Base-by-base conservation (phyloP, 2,329 filamentous ascomycete species). In the Trichophyton rubrum region DNA sequence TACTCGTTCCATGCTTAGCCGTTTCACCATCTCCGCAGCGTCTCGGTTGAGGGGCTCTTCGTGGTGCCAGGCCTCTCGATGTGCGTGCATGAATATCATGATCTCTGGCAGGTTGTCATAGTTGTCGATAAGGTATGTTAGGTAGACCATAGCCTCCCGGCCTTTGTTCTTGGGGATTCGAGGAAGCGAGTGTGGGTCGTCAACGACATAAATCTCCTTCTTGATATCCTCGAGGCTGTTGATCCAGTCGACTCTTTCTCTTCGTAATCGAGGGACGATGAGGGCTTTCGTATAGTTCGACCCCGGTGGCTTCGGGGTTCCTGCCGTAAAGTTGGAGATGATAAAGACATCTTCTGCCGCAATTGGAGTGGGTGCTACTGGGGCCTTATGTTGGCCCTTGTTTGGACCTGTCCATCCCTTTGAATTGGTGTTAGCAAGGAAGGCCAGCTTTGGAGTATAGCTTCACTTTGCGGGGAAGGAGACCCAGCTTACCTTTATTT, bases 111-210 rank as follows among this genome's bases (percentile, higher is more conserved):
- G 75, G 11, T 78, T 70, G 47, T 84, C 74, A 69, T 85, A 86
- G 67, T 84, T 76, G 64, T 85, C 81, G 67, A 85, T 82, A 62
- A 85, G 79, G 69, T 82, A 85, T 47, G 80, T 81, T 56, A 85
- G 74, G 68, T 85, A 85, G 15, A 77, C 75, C 78, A 85, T 84
- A 27, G 81, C 80, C 69, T 85, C 83, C 66, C 82, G 78, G 51
- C 83, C 83, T 67, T 84, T 83, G 64, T 85, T 84, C 66, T 76
- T 77, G 6, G 80, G 80, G 0, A 80, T 74, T 65, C 80, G 80
- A 17, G 80, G 67, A 30, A 75, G 71, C 3, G 80, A 76, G 24
- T 71, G 69, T 1, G 75, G 75, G 62, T 82, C 79, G 65, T 83
- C 77, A 38, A 79, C 79, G 53, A 79, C 75, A 64, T 82, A 83